Percentiles rank a stretch among this genome's conserved stretches.
Conservation (phyloP, 1,284 basidiomycete genomes). For the Ceratobasidium sp. region DNA sequence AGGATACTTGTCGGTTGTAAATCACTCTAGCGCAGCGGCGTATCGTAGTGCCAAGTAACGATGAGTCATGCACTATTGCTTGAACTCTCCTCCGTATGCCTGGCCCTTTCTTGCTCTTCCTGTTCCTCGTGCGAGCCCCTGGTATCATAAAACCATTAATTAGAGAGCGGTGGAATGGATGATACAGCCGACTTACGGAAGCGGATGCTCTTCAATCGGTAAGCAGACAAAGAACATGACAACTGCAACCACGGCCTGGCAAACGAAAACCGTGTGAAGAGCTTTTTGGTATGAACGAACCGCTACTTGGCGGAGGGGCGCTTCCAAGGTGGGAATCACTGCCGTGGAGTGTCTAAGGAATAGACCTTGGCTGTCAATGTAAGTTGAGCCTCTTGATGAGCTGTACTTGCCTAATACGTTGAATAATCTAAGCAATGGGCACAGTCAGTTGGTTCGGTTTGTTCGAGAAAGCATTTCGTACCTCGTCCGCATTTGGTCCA, state of each 20-base stretch:
- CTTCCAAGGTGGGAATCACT: slow-evolving; percentile 79
- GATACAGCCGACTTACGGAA: slow-evolving; percentile 70
- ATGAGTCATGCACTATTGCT: too few species aligned
- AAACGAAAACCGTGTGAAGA: slow-evolving; percentile 87
- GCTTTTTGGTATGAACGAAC: slow-evolving; percentile 86
- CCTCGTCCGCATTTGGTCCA: slow-evolving; percentile 79
- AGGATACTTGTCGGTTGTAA: too few species aligned
- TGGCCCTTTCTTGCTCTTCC: slow-evolving; percentile 48
- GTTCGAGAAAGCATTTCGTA: slow-evolving; percentile 56
- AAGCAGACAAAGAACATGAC: slow-evolving; percentile 72
- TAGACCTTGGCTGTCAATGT: background rate
- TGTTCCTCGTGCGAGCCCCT: slow-evolving; percentile 75
- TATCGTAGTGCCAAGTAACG: too few species aligned
- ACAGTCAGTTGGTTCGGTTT: background rate
- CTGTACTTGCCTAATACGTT: slow-evolving; percentile 47
- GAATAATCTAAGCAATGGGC: slow-evolving; percentile 41
- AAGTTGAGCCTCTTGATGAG: background rate
- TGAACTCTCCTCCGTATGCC: background rate
- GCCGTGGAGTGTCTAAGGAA: slow-evolving; percentile 72
- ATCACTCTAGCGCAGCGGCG: too few species aligned
- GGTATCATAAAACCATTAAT: slow-evolving; percentile 23
- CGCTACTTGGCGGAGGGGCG: slow-evolving; percentile 73
- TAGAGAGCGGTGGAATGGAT: slow-evolving; percentile 5
- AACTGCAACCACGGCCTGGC: slow-evolving; percentile 74
- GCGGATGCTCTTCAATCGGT: slow-evolving; percentile 79